These are phyloP conservation scores for Hansenula lynferdii DNA, from an alignment of 1,139 yeast genomes.

Conservation along the genomic window DNA sequence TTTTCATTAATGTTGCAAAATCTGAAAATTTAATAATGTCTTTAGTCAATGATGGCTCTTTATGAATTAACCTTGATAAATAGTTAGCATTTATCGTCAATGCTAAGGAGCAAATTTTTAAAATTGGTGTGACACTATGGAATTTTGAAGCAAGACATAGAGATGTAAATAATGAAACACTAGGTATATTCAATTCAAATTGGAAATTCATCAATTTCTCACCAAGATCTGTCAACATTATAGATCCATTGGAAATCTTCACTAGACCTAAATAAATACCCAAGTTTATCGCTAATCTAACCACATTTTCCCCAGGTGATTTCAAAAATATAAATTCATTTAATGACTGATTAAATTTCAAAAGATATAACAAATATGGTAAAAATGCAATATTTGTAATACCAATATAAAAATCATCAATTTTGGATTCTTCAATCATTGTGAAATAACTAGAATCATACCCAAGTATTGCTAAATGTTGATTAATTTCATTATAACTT, in stretches of 20 bases:
- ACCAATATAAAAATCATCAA: not conserved
- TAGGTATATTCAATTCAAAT: not conserved
- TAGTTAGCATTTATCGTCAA: not conserved
- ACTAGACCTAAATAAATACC: constrained; percentile 8
- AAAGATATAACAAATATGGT: constrained; percentile 4
- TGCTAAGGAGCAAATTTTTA: not conserved
- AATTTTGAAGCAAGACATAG: too few relatives aligned
- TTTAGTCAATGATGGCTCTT: not conserved
- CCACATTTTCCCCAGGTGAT: constrained; percentile 7
- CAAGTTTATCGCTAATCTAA: constrained; percentile 3
- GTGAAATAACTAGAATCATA: constrained; percentile 4
- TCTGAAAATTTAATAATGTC: not conserved
- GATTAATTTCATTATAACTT: constrained; percentile 3
- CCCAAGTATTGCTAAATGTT: constrained; percentile 4
- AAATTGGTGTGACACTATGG: not conserved
- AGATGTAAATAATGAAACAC: not conserved
- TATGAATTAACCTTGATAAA: not conserved
- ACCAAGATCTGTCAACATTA: constrained; percentile 6
- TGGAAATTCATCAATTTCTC: constrained; percentile 1
- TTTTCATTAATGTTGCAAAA: not conserved
- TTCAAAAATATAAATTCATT: constrained; percentile 7
- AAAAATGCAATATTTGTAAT: constrained; percentile 2
- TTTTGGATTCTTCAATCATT: not conserved
- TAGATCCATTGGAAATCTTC: not conserved
- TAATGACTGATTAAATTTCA: constrained; percentile 1